These are phyloP conservation scores for Hyphopichia buzzinii DNA, from an alignment of 1,139 yeast genomes.

Conservation along the genomic window DNA sequence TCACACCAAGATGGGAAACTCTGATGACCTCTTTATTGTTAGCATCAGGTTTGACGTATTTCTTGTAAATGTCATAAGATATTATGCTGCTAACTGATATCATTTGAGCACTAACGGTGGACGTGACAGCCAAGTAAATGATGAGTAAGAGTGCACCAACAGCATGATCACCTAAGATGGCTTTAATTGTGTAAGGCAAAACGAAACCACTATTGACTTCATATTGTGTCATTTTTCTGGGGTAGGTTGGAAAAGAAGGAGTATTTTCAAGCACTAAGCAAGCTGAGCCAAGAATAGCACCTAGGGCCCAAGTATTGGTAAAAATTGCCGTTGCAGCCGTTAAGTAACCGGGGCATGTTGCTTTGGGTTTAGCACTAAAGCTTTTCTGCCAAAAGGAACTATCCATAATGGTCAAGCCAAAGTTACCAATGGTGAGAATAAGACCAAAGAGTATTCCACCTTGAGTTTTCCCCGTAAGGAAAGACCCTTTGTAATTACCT, in stretches of 20 bases:
- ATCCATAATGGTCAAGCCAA: conserved; percentile 31
- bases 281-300: conserved; percentile 27
- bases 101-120: conserved; percentile 32
- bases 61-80: conserved; percentile 30
- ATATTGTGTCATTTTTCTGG: conserved; percentile 21
- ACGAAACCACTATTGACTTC: conserved; percentile 29
- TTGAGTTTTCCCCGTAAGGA: conserved; percentile 32
- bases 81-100: conserved; percentile 29
- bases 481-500: conserved; percentile 34
- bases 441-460: conserved; percentile 29
- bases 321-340: conserved; percentile 31
- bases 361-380: conserved; percentile 30
- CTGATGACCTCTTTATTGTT: conserved; percentile 24
- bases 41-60: conserved; percentile 25
- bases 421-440: conserved; percentile 27
- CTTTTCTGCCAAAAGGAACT: conserved; percentile 35
- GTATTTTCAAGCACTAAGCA: conserved; percentile 22
- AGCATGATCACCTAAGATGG: conserved; percentile 26
- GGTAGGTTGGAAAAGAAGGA: conserved; percentile 28
- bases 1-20: conserved; percentile 27
- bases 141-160: conserved; percentile 28
- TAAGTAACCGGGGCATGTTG: conserved; percentile 38
- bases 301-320: conserved; percentile 33
- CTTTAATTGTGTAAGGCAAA: conserved; percentile 26
- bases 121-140: conserved; percentile 30